Conservation (phyloP, 1,139 yeast species). For the Arxiozyma slooffiae region DNA sequence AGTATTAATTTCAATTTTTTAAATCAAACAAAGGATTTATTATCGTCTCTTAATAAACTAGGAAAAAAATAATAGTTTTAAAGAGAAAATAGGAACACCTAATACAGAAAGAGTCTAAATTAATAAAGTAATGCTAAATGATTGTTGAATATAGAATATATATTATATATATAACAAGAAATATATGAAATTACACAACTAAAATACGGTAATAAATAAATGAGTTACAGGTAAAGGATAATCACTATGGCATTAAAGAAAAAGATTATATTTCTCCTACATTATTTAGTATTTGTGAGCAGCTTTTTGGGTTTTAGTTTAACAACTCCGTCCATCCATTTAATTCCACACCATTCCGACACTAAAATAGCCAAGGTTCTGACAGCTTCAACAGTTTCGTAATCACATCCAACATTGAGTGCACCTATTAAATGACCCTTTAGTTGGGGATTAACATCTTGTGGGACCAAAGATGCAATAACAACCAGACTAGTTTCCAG, state of each 20-base stretch:
- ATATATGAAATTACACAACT: not conserved
- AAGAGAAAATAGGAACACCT: not conserved
- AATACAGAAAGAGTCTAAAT: not conserved
- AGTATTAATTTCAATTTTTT: not conserved
- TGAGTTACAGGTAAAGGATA: no score
- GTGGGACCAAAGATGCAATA: conserved; percentile 76
- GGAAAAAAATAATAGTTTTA: not conserved
- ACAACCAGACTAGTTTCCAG: conserved; percentile 71
- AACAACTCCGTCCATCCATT: conserved; percentile 39
- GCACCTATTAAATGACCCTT: conserved; percentile 89
- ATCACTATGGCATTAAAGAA: not conserved
- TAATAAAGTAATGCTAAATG: not conserved
- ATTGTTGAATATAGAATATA: not conserved
- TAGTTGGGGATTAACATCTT: conserved; percentile 88
- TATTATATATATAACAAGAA: not conserved
- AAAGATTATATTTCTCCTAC: not conserved
- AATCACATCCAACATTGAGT: conserved; percentile 61
- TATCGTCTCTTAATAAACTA: conserved; percentile 5
- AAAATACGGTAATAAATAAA: no score
- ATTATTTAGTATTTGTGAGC: conserved; percentile 2
- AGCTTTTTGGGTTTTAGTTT: conserved; percentile 14
- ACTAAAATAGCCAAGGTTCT: conserved; percentile 56
- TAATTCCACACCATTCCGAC: conserved; percentile 66
- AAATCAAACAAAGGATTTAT: conserved; percentile 5
- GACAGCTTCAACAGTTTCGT: conserved; percentile 51